A percentile compares a stretch with the other conserved stretches of the same genome.
These are phyloP conservation scores for Candida awuae DNA, from an alignment of 805 yeast species.

Conservation along the genomic window DNA sequence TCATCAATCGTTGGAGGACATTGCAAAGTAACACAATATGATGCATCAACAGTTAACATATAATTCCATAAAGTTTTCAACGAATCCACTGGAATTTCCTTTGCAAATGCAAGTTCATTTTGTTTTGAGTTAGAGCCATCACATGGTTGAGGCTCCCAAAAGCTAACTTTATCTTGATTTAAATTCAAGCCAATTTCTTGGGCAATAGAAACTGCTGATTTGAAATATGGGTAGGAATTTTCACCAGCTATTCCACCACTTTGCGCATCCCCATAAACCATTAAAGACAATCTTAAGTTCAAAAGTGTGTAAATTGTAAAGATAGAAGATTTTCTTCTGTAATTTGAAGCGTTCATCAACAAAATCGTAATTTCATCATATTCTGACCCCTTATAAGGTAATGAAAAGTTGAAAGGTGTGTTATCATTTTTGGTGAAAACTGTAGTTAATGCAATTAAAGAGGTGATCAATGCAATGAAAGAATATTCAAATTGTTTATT, in stretches of 20 bases:
- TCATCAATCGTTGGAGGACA: constrained; percentile 13
- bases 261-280: constrained; percentile 12
- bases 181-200: constrained; percentile 10
- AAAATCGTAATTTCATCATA: constrained; percentile 8
- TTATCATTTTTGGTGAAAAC: constrained; percentile 8
- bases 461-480: constrained; percentile 9
- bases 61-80: constrained; percentile 15
- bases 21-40: constrained; percentile 8
- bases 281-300: constrained; percentile 6
- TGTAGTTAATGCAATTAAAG: constrained; percentile 8
- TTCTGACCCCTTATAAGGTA: background rate
- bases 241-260: constrained; percentile 8
- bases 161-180: constrained; percentile 5
- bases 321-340: constrained; percentile 5
- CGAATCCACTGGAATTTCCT: constrained; percentile 5
- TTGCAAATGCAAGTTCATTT: constrained; percentile 4
- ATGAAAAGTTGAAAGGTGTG: constrained; percentile 1
- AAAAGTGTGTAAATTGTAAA: constrained; percentile 10
- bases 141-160: background rate
- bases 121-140: background rate
- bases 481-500: constrained; percentile 10
- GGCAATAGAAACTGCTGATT: constrained; percentile 9
- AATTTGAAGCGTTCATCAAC: constrained; percentile 11
- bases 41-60: constrained; percentile 10
- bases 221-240: constrained; percentile 12